Evolutionary conservation across 495 filamentous ascomycete genomes (phyloP), one percentile per base, ranked within the genome.

Genomic region (Bacidia gigantensis): DNA sequence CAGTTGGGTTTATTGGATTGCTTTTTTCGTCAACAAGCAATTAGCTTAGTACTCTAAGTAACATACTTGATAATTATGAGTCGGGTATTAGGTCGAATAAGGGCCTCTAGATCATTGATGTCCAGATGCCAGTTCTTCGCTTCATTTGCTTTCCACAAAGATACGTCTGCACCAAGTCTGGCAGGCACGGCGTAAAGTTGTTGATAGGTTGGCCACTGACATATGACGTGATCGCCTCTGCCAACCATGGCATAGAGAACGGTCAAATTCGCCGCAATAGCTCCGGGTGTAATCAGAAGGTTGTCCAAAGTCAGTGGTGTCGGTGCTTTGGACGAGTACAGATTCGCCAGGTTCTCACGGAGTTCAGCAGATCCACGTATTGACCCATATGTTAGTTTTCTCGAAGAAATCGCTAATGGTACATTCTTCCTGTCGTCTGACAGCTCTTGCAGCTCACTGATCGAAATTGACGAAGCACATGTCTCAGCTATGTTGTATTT

Each of bases 1-100:
- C 87, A 0, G 84, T 90, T 2, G 89, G 88, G 60, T 95, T 95
- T 63, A 93, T 86, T 0, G 89, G 88, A 56, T 94, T 95, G 63
- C 86, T 90, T 60, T 14, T 20, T 45, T 7, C 49, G 45, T 62
- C 26, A 54, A 24, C 24, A 43, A n/a, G n/a, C n/a, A n/a, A n/a
- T n/a, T n/a, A n/a, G n/a, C n/a, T 51, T 40, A 35, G 14, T 35
- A 35, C 29, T 7, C 7, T 35, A 50, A 21, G 22, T 3, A 35
- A 18, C 41, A 52, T 67, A 79, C 78, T 83, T 84, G 47, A 84
- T 63, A 26, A 84, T 74, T 46, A 84, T 79, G 53, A 84, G 54
- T 56, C 87, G 92, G 10, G 87, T 94, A 58, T 87, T 89, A 2
- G 75, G 72, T 49, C 76, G 79, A 39, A 89, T 78, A 47, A 95